These are phyloP conservation scores for Cardamine chenopodiifolia DNA, from an alignment of 345 rosid genomes.

Conservation along the genomic window DNA sequence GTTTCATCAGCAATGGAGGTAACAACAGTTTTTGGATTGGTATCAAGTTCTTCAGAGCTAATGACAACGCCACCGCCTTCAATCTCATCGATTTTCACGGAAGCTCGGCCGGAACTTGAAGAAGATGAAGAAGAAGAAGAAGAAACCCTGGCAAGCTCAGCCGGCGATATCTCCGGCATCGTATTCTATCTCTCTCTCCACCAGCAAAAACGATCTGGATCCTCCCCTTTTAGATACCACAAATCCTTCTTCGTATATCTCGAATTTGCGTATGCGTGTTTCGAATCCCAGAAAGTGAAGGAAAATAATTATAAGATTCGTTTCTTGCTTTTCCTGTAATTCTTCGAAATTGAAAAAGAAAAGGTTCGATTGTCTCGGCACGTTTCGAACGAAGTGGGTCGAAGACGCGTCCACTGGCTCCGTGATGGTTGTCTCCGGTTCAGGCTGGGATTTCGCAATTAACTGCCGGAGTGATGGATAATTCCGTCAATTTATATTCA, in stretches of 20 bases:
- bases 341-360: not conserved
- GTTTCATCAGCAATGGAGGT: slow-evolving; percentile 45
- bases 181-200: slow-evolving; percentile 26
- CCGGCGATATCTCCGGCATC: slow-evolving; percentile 57
- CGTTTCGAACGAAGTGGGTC: slow-evolving; percentile 38
- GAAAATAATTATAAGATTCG: slow-evolving; percentile 22
- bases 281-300: slow-evolving; percentile 42
- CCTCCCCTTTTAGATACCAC: slow-evolving; percentile 25
- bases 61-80: slow-evolving; percentile 41
- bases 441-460: slow-evolving; percentile 22
- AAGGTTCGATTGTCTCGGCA: slow-evolving; percentile 11
- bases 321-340: slow-evolving; percentile 34
- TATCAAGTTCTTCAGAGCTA: slow-evolving; percentile 42
- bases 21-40: slow-evolving; percentile 38
- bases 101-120: slow-evolving; percentile 47
- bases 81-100: slow-evolving; percentile 51
- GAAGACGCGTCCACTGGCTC: slow-evolving; percentile 16
- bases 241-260: not conserved
- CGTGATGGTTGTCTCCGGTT: slow-evolving; percentile 31
- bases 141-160: slow-evolving; percentile 39
- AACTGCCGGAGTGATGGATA: slow-evolving; percentile 30
- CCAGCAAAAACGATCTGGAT: slow-evolving; percentile 51
- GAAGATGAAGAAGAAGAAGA: slow-evolving; percentile 43
- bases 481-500: not conserved
- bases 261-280: slow-evolving; percentile 39